Conservation (phyloP, 2,329 filamentous ascomycete species). For the Lomentospora prolificans region DNA sequence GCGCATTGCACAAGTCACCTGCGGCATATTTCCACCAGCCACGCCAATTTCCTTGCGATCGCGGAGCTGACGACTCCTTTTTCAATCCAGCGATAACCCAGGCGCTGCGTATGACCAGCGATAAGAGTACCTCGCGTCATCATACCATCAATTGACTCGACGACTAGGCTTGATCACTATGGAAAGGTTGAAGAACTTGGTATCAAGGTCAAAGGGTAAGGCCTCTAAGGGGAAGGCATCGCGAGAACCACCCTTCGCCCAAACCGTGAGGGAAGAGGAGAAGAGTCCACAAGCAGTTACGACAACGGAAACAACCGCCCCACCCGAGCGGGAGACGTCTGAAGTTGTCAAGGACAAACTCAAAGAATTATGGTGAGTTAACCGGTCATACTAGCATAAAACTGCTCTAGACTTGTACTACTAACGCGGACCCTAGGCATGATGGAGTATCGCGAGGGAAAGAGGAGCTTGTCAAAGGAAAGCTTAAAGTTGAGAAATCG, state of each 20-base stretch:
- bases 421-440: not conserved
- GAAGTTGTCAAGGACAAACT: not conserved
- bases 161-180: not conserved
- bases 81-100: not conserved
- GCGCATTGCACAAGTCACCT: not conserved
- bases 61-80: not conserved
- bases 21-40: not conserved
- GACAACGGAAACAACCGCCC: not conserved
- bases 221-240: not conserved
- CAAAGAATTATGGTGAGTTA: not conserved
- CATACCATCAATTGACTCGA: too few species aligned
- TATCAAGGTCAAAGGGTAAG: not conserved
- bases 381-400: not conserved
- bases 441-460: conserved; percentile 12
- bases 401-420: not conserved
- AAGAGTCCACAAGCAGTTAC: not conserved
- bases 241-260: not conserved
- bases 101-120: not conserved
- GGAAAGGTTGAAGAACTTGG: not conserved
- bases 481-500: conserved; percentile 29
- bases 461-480: conserved; percentile 27
- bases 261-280: not conserved
- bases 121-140: not conserved
- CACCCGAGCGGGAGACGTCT: not conserved
- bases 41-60: not conserved